Conservation (phyloP, 2,329 filamentous ascomycete species). For the Fusarium xyrophilum region DNA sequence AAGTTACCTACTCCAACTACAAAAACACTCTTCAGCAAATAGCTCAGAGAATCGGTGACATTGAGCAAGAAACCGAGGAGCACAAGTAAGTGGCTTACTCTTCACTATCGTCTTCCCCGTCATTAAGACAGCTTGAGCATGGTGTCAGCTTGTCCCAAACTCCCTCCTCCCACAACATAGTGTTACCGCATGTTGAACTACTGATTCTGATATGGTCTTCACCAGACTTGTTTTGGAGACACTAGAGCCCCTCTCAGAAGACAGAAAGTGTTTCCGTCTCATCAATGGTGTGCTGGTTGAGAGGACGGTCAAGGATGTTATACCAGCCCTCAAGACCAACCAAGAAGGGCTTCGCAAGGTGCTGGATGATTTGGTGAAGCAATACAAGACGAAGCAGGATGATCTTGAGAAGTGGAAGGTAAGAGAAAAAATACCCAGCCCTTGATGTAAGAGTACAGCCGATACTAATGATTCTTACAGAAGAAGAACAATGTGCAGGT, state of each 20-base stretch:
- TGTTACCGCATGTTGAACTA: constrained; percentile 48
- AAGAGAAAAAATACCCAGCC: constrained; percentile 2
- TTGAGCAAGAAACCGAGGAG: constrained; percentile 96
- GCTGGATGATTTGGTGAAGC: constrained; percentile 91
- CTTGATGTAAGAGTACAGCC: not conserved
- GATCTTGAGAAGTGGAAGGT: constrained; percentile 99
- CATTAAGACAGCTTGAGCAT: constrained; percentile 16
- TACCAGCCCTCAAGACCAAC: constrained; percentile 91
- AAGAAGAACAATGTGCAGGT: constrained; percentile 91
- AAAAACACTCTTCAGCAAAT: constrained; percentile 85
- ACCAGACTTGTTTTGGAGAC: constrained; percentile 91
- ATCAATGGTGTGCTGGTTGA: constrained; percentile 97
- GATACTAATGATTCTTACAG: constrained; percentile 51
- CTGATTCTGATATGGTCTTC: constrained; percentile 27
- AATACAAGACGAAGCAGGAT: constrained; percentile 93
- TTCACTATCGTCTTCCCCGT: constrained; percentile 2
- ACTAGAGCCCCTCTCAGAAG: constrained; percentile 77
- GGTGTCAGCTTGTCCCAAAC: constrained; percentile 25
- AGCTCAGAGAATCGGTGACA: constrained; percentile 94
- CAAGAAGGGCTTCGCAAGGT: constrained; percentile 94
- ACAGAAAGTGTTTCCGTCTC: constrained; percentile 98
- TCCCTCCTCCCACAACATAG: constrained; percentile 7
- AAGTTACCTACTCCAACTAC: constrained; percentile 79
- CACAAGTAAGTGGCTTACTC: constrained; percentile 76
- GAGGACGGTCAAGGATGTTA: constrained; percentile 89